These are phyloP conservation scores for Plasmopara viticola DNA, from an alignment of 352 stramenopile species.

Conservation along the genomic window DNA sequence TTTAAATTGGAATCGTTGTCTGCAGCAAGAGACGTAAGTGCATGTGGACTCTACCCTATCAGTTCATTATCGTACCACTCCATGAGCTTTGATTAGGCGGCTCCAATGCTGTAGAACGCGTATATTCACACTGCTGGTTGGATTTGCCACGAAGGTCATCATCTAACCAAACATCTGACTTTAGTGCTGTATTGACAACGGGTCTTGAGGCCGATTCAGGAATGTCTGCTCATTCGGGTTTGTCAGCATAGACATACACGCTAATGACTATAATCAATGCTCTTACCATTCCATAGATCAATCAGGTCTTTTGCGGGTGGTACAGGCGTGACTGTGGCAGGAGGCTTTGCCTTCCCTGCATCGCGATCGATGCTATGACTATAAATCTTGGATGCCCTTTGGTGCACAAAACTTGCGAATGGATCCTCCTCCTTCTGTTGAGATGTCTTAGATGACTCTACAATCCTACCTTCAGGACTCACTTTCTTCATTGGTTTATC, in stretches of 20 bases:
- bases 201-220: conserved; percentile 1
- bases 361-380: conserved; percentile 22
- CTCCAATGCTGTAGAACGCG: conserved; percentile 1
- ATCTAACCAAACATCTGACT: conserved; percentile 22
- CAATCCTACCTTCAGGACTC: conserved; percentile 5
- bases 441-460: conserved; percentile 7
- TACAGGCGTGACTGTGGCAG: conserved; percentile 2
- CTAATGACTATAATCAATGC: neutral
- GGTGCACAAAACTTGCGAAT: conserved; percentile 56
- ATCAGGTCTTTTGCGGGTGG: conserved; percentile 43
- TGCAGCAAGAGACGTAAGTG: neutral
- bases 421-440: conserved; percentile 45
- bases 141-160: conserved; percentile 12
- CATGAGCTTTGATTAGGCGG: conserved; percentile 11
- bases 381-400: conserved; percentile 39
- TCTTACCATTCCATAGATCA: conserved; percentile 57
- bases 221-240: conserved; percentile 7
- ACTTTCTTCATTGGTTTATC: neutral
- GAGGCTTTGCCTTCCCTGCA: conserved; percentile 12
- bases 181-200: conserved; percentile 4
- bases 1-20: neutral
- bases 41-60: neutral
- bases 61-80: conserved; percentile 11
- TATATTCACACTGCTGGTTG: conserved; percentile 1
- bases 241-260: conserved; percentile 3